A percentile compares a stretch with the other conserved stretches of the same genome.
phyloP scores from a whole-genome alignment of 2,329 filamentous ascomycete species.

The Elsinoe australis region DNA sequence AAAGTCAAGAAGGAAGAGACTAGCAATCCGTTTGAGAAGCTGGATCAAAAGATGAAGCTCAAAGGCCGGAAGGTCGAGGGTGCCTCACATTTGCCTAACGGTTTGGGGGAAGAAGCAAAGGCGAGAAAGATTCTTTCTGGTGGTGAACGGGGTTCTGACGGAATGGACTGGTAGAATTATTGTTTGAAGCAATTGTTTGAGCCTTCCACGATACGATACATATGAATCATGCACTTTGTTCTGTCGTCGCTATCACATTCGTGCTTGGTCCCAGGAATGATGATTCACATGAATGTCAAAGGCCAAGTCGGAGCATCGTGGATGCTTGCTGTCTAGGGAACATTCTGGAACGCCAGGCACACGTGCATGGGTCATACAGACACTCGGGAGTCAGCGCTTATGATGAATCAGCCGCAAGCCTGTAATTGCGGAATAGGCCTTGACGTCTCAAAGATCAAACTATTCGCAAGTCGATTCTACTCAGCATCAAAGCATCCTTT shows the following conservation, averaged over 20 bases:
- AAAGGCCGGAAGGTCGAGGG: slow-evolving; percentile 47
- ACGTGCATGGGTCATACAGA: background rate
- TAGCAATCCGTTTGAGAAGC: slow-evolving; percentile 46
- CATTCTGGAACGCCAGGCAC: background rate
- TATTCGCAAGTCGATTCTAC: too few relatives aligned
- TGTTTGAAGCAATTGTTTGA: too few relatives aligned
- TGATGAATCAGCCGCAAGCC: background rate
- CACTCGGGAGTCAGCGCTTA: background rate
- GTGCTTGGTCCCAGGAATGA: too few relatives aligned
- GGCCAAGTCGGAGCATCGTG: background rate
- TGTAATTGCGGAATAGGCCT: too few relatives aligned
- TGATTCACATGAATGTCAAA: background rate
- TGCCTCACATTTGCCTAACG: slow-evolving; percentile 40
- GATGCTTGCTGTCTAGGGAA: background rate
- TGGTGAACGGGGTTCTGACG: slow-evolving; percentile 35
- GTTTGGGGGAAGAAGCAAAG: slow-evolving; percentile 38
- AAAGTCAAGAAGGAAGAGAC: slow-evolving; percentile 66
- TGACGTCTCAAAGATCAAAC: too few relatives aligned
- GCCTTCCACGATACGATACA: slow-evolving; percentile 4
- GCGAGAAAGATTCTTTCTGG: slow-evolving; percentile 40
- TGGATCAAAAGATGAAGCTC: slow-evolving; percentile 51
- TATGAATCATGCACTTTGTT: slow-evolving; percentile 4
- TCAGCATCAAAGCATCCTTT: too few relatives aligned
- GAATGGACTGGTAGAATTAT: slow-evolving; percentile 40
- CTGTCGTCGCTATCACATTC: too few relatives aligned